Evolutionary conservation across 495 filamentous ascomycete genomes (phyloP), one percentile per base, ranked within the genome.

Genomic region (Penicillium robsamsonii): DNA sequence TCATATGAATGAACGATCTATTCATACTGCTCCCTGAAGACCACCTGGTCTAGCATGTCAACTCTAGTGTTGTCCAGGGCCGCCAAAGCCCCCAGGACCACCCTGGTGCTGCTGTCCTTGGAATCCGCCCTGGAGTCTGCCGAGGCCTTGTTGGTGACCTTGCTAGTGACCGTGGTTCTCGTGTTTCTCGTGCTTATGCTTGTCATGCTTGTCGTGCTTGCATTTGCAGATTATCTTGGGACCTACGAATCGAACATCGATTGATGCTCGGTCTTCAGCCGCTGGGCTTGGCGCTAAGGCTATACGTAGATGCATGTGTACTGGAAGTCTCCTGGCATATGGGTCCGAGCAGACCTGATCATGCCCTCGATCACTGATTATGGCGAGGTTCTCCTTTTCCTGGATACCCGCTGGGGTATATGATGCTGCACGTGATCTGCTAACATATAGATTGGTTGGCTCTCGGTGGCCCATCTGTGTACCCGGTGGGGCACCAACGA

Each of bases 201-300:
- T n/a, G 15, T 40, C 22, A 33, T 50, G 33, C 25, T 27, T 7
- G 25, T 27, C 4, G 18, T n/a, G n/a, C n/a, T n/a, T n/a, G n/a
- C 33, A 22, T 35, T 25, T 40, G 15, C 2, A 50, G 35, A 11
- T 50, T n/a, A 3, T 24, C 11, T 30, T 17, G 11, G 10, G 31
- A 11, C 47, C 4, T 22, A 35, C 11, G 29, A 33, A 37, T 49
- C 2, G 17, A 6, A 5, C 17, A 30, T 17, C 47, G 25, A 46
- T 29, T 9, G 44, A 2, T 46, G 44, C 0, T 30, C 15, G 35
- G 35, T 0, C 22, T 40, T 41, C 48, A 11, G 48, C 47, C 31
- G 12, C 45, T 29, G n/a, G 47, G 22, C 48, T 50, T 50, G 48
- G 48, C 48, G 13, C 30, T 29, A 50, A 33, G 47, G 47, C 33